Evolutionary conservation across 2,329 filamentous ascomycete species (phyloP), one percentile per base, ranked within the genome.

Genomic region (Penicillium sp.): DNA sequence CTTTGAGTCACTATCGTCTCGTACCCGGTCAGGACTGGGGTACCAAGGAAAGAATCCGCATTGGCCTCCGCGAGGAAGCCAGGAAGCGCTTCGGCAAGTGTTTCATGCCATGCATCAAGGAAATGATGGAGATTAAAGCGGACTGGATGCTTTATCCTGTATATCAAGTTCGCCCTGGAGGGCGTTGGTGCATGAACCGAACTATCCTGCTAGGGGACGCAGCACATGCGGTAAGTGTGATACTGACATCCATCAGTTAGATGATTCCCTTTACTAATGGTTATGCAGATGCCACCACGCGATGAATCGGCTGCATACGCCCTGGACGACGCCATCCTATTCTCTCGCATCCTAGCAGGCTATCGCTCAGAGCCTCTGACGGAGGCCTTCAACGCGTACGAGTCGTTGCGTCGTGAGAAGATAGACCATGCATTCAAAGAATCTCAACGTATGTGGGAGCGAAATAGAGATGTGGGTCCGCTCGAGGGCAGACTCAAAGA

Each of bases 121-220:
- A 72, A 27, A 64, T 74, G 29, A 57, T 72, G 7, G 53, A 62
- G 3, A 65, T 61, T 18, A 59, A 62, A 16, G 59, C 62, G 4
- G 68, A 70, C 14, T 73, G 72, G 68, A 68, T 67, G 53, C 55
- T 76, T n/a, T 76, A 74, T 51, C 74, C 74, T 0, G 71, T 76
- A 1, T 74, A 73, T 50, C 65, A 70, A 35, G 62, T 76, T 2
- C 64, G 58, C 2, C 65, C 67, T 0, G 63, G 66, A 8, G 71
- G 69, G 5, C 64, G 59, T 18, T 76, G 73, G 73, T 65, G 55
- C 35, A 67, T 64, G 5, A 65, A 70, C n/a, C 64, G 71, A 4
- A 67, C 68, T 3, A 63, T 76, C 18, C 54, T 77, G 4, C 55
- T 77, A 3, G 74, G 74, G 4, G 75, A 77, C 62, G 73, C 74